These are phyloP conservation scores for Cochlearia excelsa DNA, from an alignment of 345 rosid genomes.

Conservation along the genomic window DNA sequence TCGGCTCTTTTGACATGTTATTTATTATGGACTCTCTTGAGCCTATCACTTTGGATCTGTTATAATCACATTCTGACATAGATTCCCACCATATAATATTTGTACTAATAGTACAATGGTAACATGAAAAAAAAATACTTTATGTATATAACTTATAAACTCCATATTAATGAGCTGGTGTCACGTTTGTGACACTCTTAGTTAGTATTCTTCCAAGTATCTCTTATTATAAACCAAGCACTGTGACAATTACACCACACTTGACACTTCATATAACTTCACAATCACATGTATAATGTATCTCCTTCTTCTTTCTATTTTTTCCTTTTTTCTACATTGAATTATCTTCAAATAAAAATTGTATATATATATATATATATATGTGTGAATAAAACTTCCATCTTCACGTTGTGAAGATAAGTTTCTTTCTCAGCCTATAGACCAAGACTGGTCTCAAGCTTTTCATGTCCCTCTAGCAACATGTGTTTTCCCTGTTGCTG, in stretches of 20 bases:
- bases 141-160: too few species aligned
- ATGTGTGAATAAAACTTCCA: constrained; percentile 18
- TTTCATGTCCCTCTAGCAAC: constrained; percentile 49
- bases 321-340: constrained; percentile 8
- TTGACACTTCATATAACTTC: constrained; percentile 26
- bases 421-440: constrained; percentile 31
- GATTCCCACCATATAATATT: too few species aligned
- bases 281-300: constrained; percentile 14
- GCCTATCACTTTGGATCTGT: too few species aligned
- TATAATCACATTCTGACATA: too few species aligned
- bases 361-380: constrained; percentile 23
- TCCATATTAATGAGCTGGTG: too few species aligned
- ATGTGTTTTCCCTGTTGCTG: constrained; percentile 81
- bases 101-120: too few species aligned
- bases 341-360: constrained; percentile 20
- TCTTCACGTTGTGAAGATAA: constrained; percentile 11
- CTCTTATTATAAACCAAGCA: constrained; percentile 31
- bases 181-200: too few species aligned
- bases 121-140: too few species aligned
- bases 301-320: constrained; percentile 1
- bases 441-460: constrained; percentile 54
- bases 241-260: constrained; percentile 30
- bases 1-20: too few species aligned
- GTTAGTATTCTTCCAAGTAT: too few species aligned
- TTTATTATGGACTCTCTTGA: too few species aligned